Evolutionary conservation across 2,329 filamentous ascomycete species (phyloP), one percentile per base, ranked within the genome.

Genomic region (Zymoseptoria ardabiliae): DNA sequence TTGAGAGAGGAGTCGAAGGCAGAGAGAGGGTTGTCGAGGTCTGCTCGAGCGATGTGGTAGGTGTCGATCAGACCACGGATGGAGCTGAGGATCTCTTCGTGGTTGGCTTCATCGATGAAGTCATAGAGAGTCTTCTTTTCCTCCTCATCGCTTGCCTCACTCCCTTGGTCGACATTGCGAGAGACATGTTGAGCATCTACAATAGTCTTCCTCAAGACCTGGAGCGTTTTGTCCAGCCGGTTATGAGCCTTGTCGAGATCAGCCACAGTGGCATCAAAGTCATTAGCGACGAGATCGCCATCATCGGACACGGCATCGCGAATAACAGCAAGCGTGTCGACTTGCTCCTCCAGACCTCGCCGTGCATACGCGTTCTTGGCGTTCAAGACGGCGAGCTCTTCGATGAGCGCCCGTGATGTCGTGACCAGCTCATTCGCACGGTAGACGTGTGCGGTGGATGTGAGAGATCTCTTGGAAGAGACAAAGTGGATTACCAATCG

Each of bases 381-480:
- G 21, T 82, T 82, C 3, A 95, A 81, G 9, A 92, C 80, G 56
- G 90, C 86, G 53, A 86, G 87, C 66, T 94, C 88, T 70, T 96
- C 90, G 64, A 96, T 81, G 35, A 90, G 83, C 30, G 81, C 78
- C 35, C 91, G 87, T 4, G 91, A 90, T 13, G 84, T 80, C 20
- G 85, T 90, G 51, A 94, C 88, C 58, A 97, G 86, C 69, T 95
- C 89, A 71, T 94, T 92, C 65, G 91, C 92, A 61, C 90, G 89
- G 71, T 90, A 87, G 55, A 97, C 90, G 63, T 71, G 86, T 50
- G 81, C 85, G 72, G 95, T 91, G 10, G 91, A 91, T 17, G 89
- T 89, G 4, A 97, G 82, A 1, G 92, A 92, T 51, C 90, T 85
- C 73, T 97, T 97, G 8, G 93, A 89, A 28, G 88, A 87, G 49